phyloP scores from a whole-genome alignment of 768 basidiomycete species.

The Boletus bicolor region DNA sequence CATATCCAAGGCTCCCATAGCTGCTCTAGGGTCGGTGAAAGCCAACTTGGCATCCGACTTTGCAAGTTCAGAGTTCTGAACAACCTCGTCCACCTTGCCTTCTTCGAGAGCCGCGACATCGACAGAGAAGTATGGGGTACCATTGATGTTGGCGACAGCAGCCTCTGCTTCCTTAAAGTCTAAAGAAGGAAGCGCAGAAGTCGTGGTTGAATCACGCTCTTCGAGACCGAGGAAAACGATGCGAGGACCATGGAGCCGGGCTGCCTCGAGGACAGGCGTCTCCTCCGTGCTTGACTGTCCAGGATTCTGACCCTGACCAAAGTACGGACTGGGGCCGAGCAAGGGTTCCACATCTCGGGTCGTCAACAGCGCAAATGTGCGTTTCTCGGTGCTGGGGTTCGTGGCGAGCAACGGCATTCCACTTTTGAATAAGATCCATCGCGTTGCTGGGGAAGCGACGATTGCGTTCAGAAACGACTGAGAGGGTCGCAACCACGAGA shows the following conservation, averaged over 20 bases:
- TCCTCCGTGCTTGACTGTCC: slow-evolving; percentile 29
- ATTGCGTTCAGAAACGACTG: slow-evolving; percentile 74
- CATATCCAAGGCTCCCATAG: slow-evolving; percentile 52
- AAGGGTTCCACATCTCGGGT: slow-evolving; percentile 61
- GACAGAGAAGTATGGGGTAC: slow-evolving; percentile 83
- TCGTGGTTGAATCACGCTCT: slow-evolving; percentile 47
- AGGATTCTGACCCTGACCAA: slow-evolving; percentile 61
- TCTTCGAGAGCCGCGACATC: slow-evolving; percentile 60
- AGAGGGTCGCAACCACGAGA: slow-evolving; percentile 78
- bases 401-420: slow-evolving; percentile 63
- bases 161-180: slow-evolving; percentile 57
- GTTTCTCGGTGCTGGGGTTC: slow-evolving; percentile 29
- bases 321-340: slow-evolving; percentile 65
- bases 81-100: slow-evolving; percentile 39
- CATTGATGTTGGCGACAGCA: slow-evolving; percentile 60
- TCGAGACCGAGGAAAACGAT: slow-evolving; percentile 81
- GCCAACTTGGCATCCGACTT: slow-evolving; percentile 39
- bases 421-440: slow-evolving; percentile 76
- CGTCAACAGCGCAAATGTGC: slow-evolving; percentile 49
- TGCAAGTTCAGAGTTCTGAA: slow-evolving; percentile 36
- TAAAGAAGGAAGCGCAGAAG: slow-evolving; percentile 58
- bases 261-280: slow-evolving; percentile 45
- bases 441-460: slow-evolving; percentile 52
- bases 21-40: slow-evolving; percentile 67
- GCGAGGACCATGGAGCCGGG: slow-evolving; percentile 54